Evolutionary conservation across 768 basidiomycete genomes (phyloP), one percentile per base, ranked within the genome.

Genomic region (Lactifluus volemus): DNA sequence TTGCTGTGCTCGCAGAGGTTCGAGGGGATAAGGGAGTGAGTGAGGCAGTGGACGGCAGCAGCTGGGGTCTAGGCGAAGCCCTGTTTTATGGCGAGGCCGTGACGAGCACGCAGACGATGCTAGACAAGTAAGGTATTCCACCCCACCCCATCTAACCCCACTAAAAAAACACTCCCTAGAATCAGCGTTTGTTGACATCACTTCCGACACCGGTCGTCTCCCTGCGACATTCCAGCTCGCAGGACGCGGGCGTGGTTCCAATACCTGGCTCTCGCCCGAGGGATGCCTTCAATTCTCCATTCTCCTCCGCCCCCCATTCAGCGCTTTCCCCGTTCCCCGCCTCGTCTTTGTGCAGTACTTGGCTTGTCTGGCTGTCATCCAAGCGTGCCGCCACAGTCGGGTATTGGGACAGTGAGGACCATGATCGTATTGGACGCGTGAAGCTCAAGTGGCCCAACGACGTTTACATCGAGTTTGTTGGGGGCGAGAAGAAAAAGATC

Each of bases 391-490:
- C 52, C 79, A 84, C 2, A 74, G 75, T 2, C 74, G 67, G 10
- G 78, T 85, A n/a, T 76, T 86, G 0, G 82, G 62, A n/a, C 6
- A 47, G 11, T 5, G 11, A 9, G 45, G 10, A 25, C 45, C 59
- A 49, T 25, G 71, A 58, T 38, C 77, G 74, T 53, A 85, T 82
- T 12, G 73, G 82, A 2, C 77, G 77, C 14, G 81, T 97, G 11
- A 78, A 85, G 44, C 75, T 98, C 29, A 98, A 98, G 72, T 98
- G 97, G 97, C 97, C 96, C 19, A 98, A 98, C 68, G 97, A 98
- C 67, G 76, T 99, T 4, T 98, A 98, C 68, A 88, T 85, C 2
- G 78, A 84, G 44, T 76, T 78, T 44, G 41, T 49, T 29, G 83
- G 76, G 38, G 74, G 71, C 4, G 75, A 83, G 65, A 73, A 73